Evolutionary conservation across 139 green algal genomes (phyloP).

Genomic region (Desmodesmus armatus): DNA sequence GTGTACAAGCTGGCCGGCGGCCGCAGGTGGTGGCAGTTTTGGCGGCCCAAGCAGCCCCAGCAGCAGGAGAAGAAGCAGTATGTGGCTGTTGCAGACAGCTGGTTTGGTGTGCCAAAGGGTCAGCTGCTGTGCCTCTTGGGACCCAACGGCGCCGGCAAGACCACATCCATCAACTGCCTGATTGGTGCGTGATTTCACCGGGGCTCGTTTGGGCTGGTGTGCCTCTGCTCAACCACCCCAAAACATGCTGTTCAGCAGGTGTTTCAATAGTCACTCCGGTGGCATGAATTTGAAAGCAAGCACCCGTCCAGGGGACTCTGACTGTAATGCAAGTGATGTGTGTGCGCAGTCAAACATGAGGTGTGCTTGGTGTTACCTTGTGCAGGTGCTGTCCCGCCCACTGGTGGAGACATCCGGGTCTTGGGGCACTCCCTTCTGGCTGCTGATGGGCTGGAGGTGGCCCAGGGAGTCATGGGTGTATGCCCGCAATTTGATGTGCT

Average conservation of each 20-base stretch:
- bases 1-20: constrained; percentile 49
- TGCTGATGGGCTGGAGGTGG: constrained; percentile 46
- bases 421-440: constrained; percentile 68
- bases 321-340: too few relatives aligned
- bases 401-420: constrained; percentile 79
- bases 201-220: too few relatives aligned
- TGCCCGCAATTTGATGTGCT: constrained; percentile 94
- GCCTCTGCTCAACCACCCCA: too few relatives aligned
- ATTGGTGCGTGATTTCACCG: constrained; percentile 65
- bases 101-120: constrained; percentile 75
- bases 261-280: too few relatives aligned
- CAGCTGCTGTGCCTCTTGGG: constrained; percentile 85
- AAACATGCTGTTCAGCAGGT: too few relatives aligned
- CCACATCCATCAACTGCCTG: constrained; percentile 89
- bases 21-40: constrained; percentile 7
- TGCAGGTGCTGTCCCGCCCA: constrained; percentile 68
- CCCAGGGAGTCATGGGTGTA: constrained; percentile 68
- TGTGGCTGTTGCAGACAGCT: constrained; percentile 79
- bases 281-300: too few relatives aligned
- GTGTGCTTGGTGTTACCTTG: not conserved
- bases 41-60: constrained; percentile 10
- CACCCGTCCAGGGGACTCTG: too few relatives aligned
- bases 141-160: constrained; percentile 87
- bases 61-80: constrained; percentile 21
- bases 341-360: too few relatives aligned